These are phyloP conservation scores for Rhynchosporium agropyri DNA, from an alignment of 2,329 filamentous ascomycete species.

Conservation along the genomic window DNA sequence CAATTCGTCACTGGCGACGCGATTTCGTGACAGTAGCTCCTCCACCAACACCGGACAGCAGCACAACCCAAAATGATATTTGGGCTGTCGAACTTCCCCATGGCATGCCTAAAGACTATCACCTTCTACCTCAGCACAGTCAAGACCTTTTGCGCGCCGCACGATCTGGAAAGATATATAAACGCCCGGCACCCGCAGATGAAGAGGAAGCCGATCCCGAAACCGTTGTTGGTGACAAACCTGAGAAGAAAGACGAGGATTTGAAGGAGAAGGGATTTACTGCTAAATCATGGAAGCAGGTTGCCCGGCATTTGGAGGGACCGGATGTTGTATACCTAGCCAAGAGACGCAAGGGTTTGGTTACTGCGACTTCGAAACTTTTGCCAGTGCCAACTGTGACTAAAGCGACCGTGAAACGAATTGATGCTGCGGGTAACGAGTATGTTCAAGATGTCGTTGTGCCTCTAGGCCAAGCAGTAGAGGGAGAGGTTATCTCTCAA, in stretches of 20 bases:
- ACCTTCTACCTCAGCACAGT: slow-evolving; percentile 75
- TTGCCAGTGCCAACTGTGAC: slow-evolving; percentile 63
- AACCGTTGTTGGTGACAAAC: slow-evolving; percentile 50
- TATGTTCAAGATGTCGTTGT: slow-evolving; percentile 84
- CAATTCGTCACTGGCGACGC: slow-evolving; percentile 87
- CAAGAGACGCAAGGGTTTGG: slow-evolving; percentile 62
- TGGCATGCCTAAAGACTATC: slow-evolving; percentile 83
- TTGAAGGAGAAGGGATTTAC: slow-evolving; percentile 53
- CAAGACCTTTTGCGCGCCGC: slow-evolving; percentile 82
- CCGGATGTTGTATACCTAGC: slow-evolving; percentile 57
- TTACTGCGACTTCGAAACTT: slow-evolving; percentile 57
- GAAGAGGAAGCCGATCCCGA: slow-evolving; percentile 61
- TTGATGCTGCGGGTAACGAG: slow-evolving; percentile 78
- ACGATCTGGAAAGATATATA: slow-evolving; percentile 74
- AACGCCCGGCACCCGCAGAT: slow-evolving; percentile 65
- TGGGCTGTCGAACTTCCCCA: slow-evolving; percentile 77
- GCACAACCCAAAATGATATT: slow-evolving; percentile 61
- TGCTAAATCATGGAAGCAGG: slow-evolving; percentile 63
- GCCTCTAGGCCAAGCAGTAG: slow-evolving; percentile 75
- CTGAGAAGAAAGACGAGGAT: slow-evolving; percentile 62
- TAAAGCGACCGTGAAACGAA: slow-evolving; percentile 76
- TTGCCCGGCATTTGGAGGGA: slow-evolving; percentile 60
- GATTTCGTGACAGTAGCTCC: slow-evolving; percentile 70
- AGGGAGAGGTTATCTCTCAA: slow-evolving; percentile 76
- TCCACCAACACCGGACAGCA: slow-evolving; percentile 63